These are phyloP conservation scores for Mycena haematopus DNA, from an alignment of 768 basidiomycete species.

Conservation along the genomic window DNA sequence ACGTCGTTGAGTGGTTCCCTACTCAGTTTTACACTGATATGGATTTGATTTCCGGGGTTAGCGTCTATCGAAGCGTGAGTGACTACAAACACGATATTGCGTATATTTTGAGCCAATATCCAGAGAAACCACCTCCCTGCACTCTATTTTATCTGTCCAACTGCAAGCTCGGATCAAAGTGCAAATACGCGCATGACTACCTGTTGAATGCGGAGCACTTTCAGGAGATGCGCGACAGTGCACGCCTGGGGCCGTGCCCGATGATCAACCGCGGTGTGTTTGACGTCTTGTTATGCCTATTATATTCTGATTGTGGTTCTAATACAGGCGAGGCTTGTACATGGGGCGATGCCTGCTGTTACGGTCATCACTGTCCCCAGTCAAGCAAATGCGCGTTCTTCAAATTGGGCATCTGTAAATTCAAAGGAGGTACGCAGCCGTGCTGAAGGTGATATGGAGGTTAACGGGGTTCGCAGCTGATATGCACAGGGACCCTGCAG, in stretches of 20 bases:
- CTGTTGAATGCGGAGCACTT: slow-evolving; percentile 60
- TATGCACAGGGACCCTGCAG: slow-evolving; percentile 44
- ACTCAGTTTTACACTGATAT: slow-evolving; percentile 32
- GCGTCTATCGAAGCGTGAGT: slow-evolving; percentile 70
- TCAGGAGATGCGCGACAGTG: slow-evolving; percentile 57
- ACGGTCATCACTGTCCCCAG: slow-evolving; percentile 58
- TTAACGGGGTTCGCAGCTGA: slow-evolving; percentile 38
- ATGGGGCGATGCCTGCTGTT: slow-evolving; percentile 67
- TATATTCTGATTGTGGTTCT: background rate
- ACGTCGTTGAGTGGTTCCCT: slow-evolving; percentile 50
- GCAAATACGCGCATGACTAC: slow-evolving; percentile 71
- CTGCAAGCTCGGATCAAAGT: slow-evolving; percentile 64
- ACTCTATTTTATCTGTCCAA: slow-evolving; percentile 68
- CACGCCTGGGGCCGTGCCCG: slow-evolving; percentile 69
- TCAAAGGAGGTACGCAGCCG: slow-evolving; percentile 62
- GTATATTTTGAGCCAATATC: slow-evolving; percentile 31
- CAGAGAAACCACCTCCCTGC: slow-evolving; percentile 71
- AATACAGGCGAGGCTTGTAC: slow-evolving; percentile 58
- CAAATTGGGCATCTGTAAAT: slow-evolving; percentile 66
- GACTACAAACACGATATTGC: slow-evolving; percentile 13
- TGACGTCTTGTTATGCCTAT: slow-evolving; percentile 5
- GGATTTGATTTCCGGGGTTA: slow-evolving; percentile 30
- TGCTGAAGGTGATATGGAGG: slow-evolving; percentile 10
- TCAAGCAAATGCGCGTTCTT: slow-evolving; percentile 51
- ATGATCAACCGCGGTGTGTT: slow-evolving; percentile 56